Percentiles rank a stretch among this genome's conserved stretches.
Evolutionary conservation across 2,329 filamentous ascomycete species (phyloP).

Genomic region (Coniella vitis): DNA sequence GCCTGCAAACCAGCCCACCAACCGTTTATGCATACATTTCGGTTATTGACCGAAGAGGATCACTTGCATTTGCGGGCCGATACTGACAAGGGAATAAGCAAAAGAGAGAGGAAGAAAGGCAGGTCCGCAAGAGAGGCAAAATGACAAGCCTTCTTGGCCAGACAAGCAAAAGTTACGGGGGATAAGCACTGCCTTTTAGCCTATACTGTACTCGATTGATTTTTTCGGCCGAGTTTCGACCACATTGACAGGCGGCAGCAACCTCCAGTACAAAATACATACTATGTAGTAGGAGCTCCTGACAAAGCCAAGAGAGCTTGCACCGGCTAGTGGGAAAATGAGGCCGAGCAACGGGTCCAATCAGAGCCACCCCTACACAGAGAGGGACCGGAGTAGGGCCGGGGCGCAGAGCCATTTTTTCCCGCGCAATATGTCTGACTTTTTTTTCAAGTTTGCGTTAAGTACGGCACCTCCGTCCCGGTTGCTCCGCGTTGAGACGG

Average conservation of each 20-base stretch:
- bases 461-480: conserved; percentile 4
- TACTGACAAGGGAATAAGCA: background rate
- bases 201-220: too few relatives aligned
- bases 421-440: conserved; percentile 4
- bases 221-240: too few relatives aligned
- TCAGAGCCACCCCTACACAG: conserved; percentile 8
- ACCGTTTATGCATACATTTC: background rate
- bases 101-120: too few relatives aligned
- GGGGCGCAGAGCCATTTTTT: conserved; percentile 1
- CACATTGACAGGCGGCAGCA: too few relatives aligned
- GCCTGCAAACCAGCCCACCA: background rate
- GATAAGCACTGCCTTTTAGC: too few relatives aligned
- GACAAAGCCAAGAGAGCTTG: background rate
- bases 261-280: too few relatives aligned
- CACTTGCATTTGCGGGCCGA: background rate
- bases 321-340: background rate
- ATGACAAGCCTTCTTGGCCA: too few relatives aligned
- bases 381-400: conserved; percentile 17
- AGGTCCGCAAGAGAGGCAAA: too few relatives aligned
- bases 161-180: too few relatives aligned
- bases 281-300: too few relatives aligned
- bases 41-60: conserved; percentile 1
- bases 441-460: background rate
- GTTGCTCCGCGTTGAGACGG: conserved; percentile 1
- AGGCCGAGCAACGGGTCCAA: conserved; percentile 5